phyloP scores from a whole-genome alignment of 164 flowering plant genomes.

The Liriodendron chinense region DNA sequence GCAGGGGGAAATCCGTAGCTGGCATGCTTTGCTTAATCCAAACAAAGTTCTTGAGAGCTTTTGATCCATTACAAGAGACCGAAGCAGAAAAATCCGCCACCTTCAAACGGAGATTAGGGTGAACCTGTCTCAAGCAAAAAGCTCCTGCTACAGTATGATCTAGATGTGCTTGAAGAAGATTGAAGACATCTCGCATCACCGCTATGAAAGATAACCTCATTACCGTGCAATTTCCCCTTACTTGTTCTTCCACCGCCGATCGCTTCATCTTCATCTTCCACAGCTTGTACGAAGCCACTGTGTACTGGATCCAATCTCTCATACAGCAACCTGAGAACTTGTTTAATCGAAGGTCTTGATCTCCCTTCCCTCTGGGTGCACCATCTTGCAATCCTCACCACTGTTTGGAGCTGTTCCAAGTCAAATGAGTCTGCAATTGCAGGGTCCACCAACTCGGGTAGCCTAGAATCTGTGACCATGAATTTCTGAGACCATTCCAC shows the following conservation, averaged over 20 bases:
- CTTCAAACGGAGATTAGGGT: conserved; percentile 59
- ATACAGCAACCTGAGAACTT: conserved; percentile 78
- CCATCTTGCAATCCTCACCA: conserved; percentile 68
- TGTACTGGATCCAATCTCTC: conserved; percentile 79
- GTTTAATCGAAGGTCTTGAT: conserved; percentile 87
- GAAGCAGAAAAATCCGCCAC: not conserved
- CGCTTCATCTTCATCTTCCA: conserved; percentile 67
- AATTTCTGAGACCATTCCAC: conserved; percentile 77
- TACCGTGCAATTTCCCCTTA: conserved; percentile 47
- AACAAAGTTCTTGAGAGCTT: not conserved
- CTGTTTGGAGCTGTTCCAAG: conserved; percentile 70
- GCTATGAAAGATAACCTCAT: conserved; percentile 49
- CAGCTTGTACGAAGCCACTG: conserved; percentile 54
- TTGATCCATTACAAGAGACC: not conserved
- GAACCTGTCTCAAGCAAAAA: conserved; percentile 84
- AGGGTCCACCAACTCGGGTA: conserved; percentile 76
- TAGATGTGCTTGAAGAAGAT: conserved; percentile 89
- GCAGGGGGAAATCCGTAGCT: not conserved
- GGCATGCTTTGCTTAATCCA: not conserved
- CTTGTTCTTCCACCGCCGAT: conserved; percentile 42
- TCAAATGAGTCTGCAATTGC: conserved; percentile 54
- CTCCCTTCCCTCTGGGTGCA: conserved; percentile 89
- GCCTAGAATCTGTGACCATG: conserved; percentile 52
- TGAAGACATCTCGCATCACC: conserved; percentile 78
- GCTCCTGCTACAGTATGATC: conserved; percentile 90